phyloP scores from a whole-genome alignment of 2,329 filamentous ascomycete species.

The Sporothrix brasiliensis region DNA sequence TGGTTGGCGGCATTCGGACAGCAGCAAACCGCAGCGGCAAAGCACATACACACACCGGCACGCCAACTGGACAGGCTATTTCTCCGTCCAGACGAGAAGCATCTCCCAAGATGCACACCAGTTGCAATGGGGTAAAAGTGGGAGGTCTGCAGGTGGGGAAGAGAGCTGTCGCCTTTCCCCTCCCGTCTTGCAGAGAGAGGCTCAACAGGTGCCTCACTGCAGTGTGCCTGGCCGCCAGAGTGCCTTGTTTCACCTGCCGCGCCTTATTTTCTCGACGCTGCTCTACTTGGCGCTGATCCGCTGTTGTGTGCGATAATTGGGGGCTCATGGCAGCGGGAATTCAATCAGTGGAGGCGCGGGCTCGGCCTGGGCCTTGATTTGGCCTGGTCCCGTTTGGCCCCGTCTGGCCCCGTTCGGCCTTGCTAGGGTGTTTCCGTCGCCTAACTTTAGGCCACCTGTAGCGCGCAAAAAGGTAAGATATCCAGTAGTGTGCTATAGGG shows the following conservation, averaged over 20 bases:
- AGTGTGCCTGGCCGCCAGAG: not conserved
- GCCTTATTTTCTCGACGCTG: not conserved
- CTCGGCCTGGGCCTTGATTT: not conserved
- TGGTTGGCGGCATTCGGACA: not conserved
- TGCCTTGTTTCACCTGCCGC: conserved; percentile 22
- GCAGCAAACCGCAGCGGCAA: not conserved
- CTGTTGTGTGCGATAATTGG: not conserved
- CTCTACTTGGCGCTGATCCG: not conserved
- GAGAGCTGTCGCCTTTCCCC: conserved; percentile 16
- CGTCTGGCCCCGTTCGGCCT: not conserved
- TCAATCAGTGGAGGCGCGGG: conserved; percentile 12
- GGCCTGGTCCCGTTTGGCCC: not conserved
- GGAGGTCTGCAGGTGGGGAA: not conserved
- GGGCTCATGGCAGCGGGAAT: not conserved
- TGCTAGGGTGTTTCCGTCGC: not conserved
- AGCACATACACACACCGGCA: not conserved
- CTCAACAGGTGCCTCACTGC: no score
- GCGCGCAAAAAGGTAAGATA: not conserved
- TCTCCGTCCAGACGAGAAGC: not conserved
- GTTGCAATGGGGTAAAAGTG: not conserved
- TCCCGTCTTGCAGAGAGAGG: not conserved
- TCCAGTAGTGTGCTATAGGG: not conserved
- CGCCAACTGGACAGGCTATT: not conserved
- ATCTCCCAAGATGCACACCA: not conserved
- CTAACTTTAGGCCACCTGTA: not conserved